These are phyloP conservation scores for Hylodesmum podocarpum DNA, from an alignment of 306 rosid genomes.

Conservation along the genomic window DNA sequence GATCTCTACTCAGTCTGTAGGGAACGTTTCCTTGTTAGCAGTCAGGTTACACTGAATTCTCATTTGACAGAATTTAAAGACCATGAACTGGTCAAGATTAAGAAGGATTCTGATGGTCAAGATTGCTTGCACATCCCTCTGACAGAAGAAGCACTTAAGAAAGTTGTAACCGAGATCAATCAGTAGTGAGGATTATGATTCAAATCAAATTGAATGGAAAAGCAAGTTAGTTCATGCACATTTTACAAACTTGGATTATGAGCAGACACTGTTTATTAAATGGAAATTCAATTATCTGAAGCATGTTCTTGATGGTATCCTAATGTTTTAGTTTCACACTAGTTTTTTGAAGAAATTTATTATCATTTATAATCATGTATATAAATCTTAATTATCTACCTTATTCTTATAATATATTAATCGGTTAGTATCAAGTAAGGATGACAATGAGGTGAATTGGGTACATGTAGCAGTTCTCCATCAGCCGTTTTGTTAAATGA, in stretches of 20 bases:
- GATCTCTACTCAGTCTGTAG: conserved; percentile 70
- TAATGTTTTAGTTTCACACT: neutral
- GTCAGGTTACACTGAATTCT: conserved; percentile 78
- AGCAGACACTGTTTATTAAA: neutral
- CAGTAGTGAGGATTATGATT: conserved; percentile 7
- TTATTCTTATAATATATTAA: too few species aligned
- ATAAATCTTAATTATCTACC: too few species aligned
- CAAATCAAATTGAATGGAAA: neutral
- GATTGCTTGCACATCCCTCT: conserved; percentile 52
- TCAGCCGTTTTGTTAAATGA: too few species aligned
- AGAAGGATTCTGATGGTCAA: conserved; percentile 86
- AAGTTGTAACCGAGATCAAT: conserved; percentile 57
- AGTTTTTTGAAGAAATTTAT: neutral
- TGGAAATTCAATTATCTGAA: conserved; percentile 7
- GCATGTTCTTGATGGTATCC: neutral
- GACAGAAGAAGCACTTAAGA: conserved; percentile 74
- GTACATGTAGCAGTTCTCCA: too few species aligned
- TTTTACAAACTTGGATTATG: neutral
- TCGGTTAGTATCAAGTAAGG: too few species aligned
- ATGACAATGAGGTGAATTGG: too few species aligned
- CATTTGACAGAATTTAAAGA: conserved; percentile 93
- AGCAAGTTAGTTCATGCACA: conserved; percentile 3
- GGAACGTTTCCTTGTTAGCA: conserved; percentile 82
- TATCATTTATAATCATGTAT: too few species aligned
- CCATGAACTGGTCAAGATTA: conserved; percentile 85